phyloP scores from a whole-genome alignment of 2,329 filamentous ascomycete species.

The Xylariaceae sp. region DNA sequence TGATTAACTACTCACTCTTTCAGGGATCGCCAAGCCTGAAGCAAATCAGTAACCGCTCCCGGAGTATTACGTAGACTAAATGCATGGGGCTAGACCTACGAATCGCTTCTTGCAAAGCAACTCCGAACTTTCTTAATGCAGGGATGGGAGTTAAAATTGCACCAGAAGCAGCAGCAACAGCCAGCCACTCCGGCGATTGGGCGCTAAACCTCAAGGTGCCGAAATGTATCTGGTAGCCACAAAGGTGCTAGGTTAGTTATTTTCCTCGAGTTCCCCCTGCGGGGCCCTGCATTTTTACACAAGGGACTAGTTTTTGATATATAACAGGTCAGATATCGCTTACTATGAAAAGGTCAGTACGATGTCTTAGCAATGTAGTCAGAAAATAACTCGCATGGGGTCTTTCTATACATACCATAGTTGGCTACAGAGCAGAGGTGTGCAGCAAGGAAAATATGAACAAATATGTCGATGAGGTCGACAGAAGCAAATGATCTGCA shows the following conservation, averaged over 20 bases:
- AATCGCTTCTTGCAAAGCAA: constrained; percentile 52
- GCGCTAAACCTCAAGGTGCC: constrained; percentile 56
- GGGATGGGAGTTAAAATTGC: constrained; percentile 56
- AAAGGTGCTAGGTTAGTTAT: too few species aligned
- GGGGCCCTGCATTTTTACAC: too few species aligned
- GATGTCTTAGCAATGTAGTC: too few species aligned
- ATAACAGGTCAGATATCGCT: too few species aligned
- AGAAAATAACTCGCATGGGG: too few species aligned
- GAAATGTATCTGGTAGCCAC: too few species aligned
- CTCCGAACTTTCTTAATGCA: constrained; percentile 60
- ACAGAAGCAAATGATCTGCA: constrained; percentile 50
- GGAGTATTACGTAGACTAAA: neutral
- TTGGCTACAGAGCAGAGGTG: constrained; percentile 55
- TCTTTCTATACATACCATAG: too few species aligned
- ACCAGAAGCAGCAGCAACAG: constrained; percentile 58
- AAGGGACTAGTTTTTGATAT: too few species aligned
- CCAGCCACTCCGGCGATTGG: constrained; percentile 58
- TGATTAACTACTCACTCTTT: constrained; percentile 25
- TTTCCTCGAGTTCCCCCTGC: too few species aligned
- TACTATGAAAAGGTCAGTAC: too few species aligned
- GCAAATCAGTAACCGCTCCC: constrained; percentile 9
- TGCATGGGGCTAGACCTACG: constrained; percentile 32
- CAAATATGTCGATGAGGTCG: constrained; percentile 52
- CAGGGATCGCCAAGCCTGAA: constrained; percentile 32
- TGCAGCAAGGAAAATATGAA: constrained; percentile 58